A percentile compares a stretch with the other conserved stretches of the same genome.
These are phyloP conservation scores for Microthyrium microscopicum DNA, from an alignment of 2,329 filamentous ascomycete species.

Conservation along the genomic window DNA sequence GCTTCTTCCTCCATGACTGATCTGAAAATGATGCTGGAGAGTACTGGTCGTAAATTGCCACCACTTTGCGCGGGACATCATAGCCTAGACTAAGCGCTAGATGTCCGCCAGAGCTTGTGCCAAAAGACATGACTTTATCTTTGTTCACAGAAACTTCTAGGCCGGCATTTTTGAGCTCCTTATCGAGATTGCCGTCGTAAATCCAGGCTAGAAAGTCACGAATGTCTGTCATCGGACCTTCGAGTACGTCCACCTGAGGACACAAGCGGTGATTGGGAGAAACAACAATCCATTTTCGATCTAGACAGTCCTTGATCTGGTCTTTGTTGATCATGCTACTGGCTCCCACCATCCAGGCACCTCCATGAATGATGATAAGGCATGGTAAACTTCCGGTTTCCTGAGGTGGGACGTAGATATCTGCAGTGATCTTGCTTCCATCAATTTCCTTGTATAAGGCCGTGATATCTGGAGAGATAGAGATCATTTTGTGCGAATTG, in stretches of 20 bases:
- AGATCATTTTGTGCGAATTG: constrained; percentile 1
- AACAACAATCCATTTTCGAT: constrained; percentile 12
- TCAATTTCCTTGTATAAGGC: constrained; percentile 8
- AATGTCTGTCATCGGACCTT: constrained; percentile 19
- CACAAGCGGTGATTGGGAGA: constrained; percentile 16
- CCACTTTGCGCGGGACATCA: constrained; percentile 18
- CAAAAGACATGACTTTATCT: constrained; percentile 20
- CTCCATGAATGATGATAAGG: constrained; percentile 27
- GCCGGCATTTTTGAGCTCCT: constrained; percentile 9
- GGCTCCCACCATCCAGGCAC: constrained; percentile 27
- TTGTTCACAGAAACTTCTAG: constrained; percentile 13
- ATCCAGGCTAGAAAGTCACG: constrained; percentile 22
- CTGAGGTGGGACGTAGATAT: constrained; percentile 8
- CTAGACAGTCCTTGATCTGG: constrained; percentile 10
- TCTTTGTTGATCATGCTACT: constrained; percentile 9
- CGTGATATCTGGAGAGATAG: background rate
- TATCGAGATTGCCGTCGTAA: constrained; percentile 15
- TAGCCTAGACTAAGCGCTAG: constrained; percentile 32
- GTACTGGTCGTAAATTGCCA: constrained; percentile 24
- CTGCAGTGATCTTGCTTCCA: constrained; percentile 6
- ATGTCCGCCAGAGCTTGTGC: constrained; percentile 22
- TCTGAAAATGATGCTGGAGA: no score
- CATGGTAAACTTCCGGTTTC: background rate
- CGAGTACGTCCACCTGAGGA: constrained; percentile 17
- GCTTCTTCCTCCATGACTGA: no score